Evolutionary conservation across 2,329 filamentous ascomycete species (phyloP), one percentile per base, ranked within the genome.

Genomic region (Diaporthe sp.): DNA sequence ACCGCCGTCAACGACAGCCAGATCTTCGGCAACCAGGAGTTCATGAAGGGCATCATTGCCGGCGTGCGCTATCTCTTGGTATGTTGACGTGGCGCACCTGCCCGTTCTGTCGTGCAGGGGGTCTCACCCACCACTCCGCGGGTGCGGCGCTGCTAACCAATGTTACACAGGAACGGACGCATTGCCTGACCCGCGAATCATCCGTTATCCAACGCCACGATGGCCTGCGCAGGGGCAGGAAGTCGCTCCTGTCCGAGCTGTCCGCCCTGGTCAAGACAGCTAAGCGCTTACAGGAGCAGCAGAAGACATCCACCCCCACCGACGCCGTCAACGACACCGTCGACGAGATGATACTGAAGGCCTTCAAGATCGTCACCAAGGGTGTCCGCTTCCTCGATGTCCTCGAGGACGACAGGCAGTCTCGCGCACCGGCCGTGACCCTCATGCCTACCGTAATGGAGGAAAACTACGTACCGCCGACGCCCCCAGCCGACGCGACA

Each of bases 331-430:
- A 94, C 79, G 91, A 94, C 78, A 90, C 96, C 73, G 90, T 98
- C 73, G 96, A 98, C 80, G 94, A 98, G 81, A 95, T 98, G 90
- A 94, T 98, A 32, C 86, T 97, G 70, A 97, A 96, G 82, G 96
- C 96, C 0, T 98, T 98, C 86, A 95, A 94, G 81, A 95, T 98
- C 70, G 94, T 98, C n/a, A 96, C 93, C 63, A 92, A 96, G 79
- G 95, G 94, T 19, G 95, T 98, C 35, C 90, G 93, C 58, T 98
- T 99, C 80, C 88, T 98, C 55, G 97, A 99, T 78, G 89, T 96
- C 2, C 92, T 97, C 85, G 92, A 94, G 50, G 93, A 91, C 22
- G 90, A 92, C 78, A 83, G 87, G 61, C 85, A 85, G 74, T 81
- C 84, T 53, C 85, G 88, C 71, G 85, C 86, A 12, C 85, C 86